Evolutionary conservation across 805 yeast species (phyloP).

Genomic region (Ogataea philodendri): DNA sequence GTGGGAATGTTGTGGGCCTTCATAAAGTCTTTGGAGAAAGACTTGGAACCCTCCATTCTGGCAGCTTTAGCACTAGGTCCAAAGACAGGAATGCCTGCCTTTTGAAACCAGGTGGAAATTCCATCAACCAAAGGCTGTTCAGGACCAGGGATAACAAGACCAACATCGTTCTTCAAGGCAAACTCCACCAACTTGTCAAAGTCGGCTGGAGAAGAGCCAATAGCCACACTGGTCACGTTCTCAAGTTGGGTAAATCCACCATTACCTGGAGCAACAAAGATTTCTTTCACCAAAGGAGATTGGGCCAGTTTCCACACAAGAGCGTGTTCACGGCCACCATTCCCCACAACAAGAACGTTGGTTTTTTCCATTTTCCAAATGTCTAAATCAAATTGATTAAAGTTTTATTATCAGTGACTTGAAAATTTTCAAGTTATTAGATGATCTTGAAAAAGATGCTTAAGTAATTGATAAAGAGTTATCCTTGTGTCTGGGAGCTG

Average conservation of each 20-base stretch:
- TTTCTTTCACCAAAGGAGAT: constrained; percentile 64
- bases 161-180: constrained; percentile 64
- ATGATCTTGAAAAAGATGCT: too few species aligned
- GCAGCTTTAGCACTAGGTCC: constrained; percentile 96
- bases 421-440: too few species aligned
- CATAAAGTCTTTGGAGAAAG: constrained; percentile 93
- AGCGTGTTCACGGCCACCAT: constrained; percentile 99
- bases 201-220: constrained; percentile 63
- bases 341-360: constrained; percentile 84
- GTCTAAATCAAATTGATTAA: too few species aligned
- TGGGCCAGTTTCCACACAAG: constrained; percentile 87
- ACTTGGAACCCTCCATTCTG: constrained; percentile 92
- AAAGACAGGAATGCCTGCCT: constrained; percentile 90
- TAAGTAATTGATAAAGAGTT: too few species aligned
- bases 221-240: constrained; percentile 68
- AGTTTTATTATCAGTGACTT: too few species aligned
- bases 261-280: constrained; percentile 95
- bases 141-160: constrained; percentile 94
- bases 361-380: constrained; percentile 26
- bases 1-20: constrained; percentile 89
- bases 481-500: too few species aligned
- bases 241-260: constrained; percentile 74
- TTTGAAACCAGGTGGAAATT: constrained; percentile 64
- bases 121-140: constrained; percentile 98
- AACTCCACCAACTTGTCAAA: constrained; percentile 70